These are phyloP conservation scores for Naganishia albida DNA, from an alignment of 1,284 basidiomycete genomes.

Conservation along the genomic window DNA sequence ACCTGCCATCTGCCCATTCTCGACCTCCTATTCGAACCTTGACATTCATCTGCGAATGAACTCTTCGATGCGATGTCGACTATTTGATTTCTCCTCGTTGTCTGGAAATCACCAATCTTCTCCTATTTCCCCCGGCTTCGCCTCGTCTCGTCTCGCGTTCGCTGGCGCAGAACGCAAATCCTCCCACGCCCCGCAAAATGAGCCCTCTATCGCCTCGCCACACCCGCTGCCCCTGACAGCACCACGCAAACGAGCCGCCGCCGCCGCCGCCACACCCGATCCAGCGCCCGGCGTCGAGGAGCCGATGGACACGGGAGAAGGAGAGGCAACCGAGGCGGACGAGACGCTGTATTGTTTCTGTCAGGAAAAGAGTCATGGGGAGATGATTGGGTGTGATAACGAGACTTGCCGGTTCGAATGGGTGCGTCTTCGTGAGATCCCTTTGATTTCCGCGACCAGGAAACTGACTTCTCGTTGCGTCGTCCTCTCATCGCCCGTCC, in stretches of 20 bases:
- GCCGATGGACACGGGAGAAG: slow-evolving; percentile 16
- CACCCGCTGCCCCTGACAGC: slow-evolving; percentile 1
- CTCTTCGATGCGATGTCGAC: too few relatives aligned
- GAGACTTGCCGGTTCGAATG: slow-evolving; percentile 81
- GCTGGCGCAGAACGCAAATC: neutral
- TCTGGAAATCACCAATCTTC: too few relatives aligned
- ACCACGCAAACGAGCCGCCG: slow-evolving; percentile 23
- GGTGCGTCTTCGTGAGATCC: slow-evolving; percentile 61
- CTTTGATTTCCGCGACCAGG: slow-evolving; percentile 24
- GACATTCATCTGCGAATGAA: too few relatives aligned
- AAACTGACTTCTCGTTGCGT: slow-evolving; percentile 9
- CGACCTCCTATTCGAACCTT: too few relatives aligned
- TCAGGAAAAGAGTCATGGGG: slow-evolving; percentile 79
- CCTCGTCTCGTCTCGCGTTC: neutral
- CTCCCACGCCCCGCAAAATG: slow-evolving; percentile 4
- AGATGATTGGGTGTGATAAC: slow-evolving; percentile 95
- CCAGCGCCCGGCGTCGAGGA: slow-evolving; percentile 18
- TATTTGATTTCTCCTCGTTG: too few relatives aligned
- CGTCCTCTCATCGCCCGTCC: neutral
- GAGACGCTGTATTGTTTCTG: slow-evolving; percentile 84
- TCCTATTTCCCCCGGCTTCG: too few relatives aligned
- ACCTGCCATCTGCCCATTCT: too few relatives aligned
- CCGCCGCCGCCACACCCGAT: slow-evolving; percentile 17
- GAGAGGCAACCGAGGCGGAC: slow-evolving; percentile 44
- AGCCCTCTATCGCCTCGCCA: neutral